phyloP scores from a whole-genome alignment of 176 grass and related monocot genomes.

The Oryza coarctata region DNA sequence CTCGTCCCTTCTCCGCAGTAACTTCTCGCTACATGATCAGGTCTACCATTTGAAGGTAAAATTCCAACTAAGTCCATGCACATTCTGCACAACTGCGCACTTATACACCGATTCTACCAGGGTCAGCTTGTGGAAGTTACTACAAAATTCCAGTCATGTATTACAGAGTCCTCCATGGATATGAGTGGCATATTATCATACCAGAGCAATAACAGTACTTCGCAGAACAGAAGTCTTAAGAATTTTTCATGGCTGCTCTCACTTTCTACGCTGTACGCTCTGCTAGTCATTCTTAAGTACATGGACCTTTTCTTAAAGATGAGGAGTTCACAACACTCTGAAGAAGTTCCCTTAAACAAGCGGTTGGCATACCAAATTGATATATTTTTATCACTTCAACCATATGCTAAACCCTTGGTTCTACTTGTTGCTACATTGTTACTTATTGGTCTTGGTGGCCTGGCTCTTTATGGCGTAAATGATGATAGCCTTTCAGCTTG shows the following conservation, averaged over 20 bases:
- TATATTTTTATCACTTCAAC: conserved; percentile 68
- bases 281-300: conserved; percentile 54
- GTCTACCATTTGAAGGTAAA: conserved; percentile 54
- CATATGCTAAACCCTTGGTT: conserved; percentile 70
- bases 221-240: conserved; percentile 45
- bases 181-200: background rate
- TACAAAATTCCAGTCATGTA: conserved; percentile 50
- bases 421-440: conserved; percentile 66
- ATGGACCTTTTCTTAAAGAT: conserved; percentile 45
- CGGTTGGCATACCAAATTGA: conserved; percentile 65
- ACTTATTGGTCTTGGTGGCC: conserved; percentile 61
- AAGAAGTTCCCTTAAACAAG: conserved; percentile 65
- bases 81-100: background rate
- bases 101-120: conserved; percentile 35
- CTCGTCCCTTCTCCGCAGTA: conserved; percentile 52
- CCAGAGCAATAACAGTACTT: conserved; percentile 17
- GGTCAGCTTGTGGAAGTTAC: conserved; percentile 41
- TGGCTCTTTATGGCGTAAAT: conserved; percentile 67
- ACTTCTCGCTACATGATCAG: conserved; percentile 56
- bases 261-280: conserved; percentile 40
- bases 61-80: background rate
- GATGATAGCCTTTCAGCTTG: conserved; percentile 64
- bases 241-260: conserved; percentile 47
- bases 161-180: conserved; percentile 29
- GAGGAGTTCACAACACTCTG: conserved; percentile 41